Evolutionary conservation across 495 filamentous ascomycete genomes (phyloP), one percentile per base, ranked within the genome.

Genomic region (Penicillium macrosclerotiorum): DNA sequence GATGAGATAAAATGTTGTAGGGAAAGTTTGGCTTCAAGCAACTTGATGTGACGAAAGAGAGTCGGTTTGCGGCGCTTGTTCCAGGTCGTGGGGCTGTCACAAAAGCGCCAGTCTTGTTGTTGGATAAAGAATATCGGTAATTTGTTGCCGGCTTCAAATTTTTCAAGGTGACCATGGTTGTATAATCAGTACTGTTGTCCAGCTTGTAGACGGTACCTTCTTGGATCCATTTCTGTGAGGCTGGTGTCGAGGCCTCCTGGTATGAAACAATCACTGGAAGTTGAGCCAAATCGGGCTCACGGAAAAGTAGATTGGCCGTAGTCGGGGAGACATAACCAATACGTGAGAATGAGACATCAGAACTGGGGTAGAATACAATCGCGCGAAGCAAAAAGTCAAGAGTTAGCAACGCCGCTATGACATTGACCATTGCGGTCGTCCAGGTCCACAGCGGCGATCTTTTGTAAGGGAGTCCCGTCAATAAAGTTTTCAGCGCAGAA

Each of bases 11-110:
- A 0, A 89, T 82, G 42, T 77, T 86, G 65, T 98, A 98, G 0
- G 93, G 93, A 44, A 97, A 88, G 19, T 87, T 82, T 4, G 86
- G 81, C 59, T 95, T 91, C 58, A 98, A 83, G 65, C 93, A 98
- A 46, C 87, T 93, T 4, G 87, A 88, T 4, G 91, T 90, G 3
- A 97, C 63, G 62, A 98, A 98, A 4, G 87, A 92, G 42, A 95
- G 90, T 29, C 76, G 76, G 5, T 75, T 77, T 33, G 75, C 77
- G n/a, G 76, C 74, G 0, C 74, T 58, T 1, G 79, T 76, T 5
- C 89, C 89, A 3, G 56, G 65, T 5, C 76, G 72, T 20, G 92
- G 86, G 0, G 86, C 77, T 1, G 86, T 95, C 31, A 78, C 80
- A 57, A 88, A 90, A 44, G 74, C 79, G 18, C 93, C 93, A 0